Evolutionary conservation across 1,284 basidiomycete genomes (phyloP).

Genomic region (Rhodofomes roseus): DNA sequence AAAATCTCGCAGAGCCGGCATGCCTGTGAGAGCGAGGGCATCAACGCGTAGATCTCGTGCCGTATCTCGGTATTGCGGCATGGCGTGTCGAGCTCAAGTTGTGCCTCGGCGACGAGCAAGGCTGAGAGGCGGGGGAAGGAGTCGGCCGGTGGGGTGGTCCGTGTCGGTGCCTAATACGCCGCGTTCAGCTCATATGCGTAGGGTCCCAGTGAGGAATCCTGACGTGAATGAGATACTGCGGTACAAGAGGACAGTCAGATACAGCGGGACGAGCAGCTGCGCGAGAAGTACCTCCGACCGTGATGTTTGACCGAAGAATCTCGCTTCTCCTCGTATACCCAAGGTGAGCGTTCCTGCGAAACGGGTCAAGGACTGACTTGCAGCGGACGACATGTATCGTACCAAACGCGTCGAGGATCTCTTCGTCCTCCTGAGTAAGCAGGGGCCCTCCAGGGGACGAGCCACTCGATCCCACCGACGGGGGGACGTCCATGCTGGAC

Average conservation of each 20-base stretch:
- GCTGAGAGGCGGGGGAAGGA: constrained; percentile 20
- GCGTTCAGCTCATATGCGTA: background rate
- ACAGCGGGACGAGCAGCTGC: background rate
- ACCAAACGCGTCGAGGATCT: constrained; percentile 58
- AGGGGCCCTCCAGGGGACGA: constrained; percentile 10
- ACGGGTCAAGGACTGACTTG: background rate
- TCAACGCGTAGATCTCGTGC: constrained; percentile 36
- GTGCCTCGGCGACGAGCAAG: constrained; percentile 22
- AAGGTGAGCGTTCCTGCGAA: constrained; percentile 56
- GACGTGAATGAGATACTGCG: constrained; percentile 52
- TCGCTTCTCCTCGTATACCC: constrained; percentile 48
- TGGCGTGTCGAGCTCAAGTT: constrained; percentile 29
- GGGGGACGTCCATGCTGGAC: constrained; percentile 8
- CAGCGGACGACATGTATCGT: constrained; percentile 5
- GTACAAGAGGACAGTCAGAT: constrained; percentile 1
- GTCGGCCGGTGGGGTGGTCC: background rate
- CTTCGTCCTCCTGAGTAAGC: constrained; percentile 36
- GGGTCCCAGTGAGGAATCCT: constrained; percentile 9
- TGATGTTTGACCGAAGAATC: constrained; percentile 59
- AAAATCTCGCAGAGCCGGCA: constrained; percentile 52
- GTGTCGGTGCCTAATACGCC: constrained; percentile 17
- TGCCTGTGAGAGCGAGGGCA: constrained; percentile 53
- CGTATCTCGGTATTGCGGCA: constrained; percentile 31
- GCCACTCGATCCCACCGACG: constrained; percentile 8
- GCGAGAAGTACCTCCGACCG: constrained; percentile 50